Evolutionary conservation across 805 yeast genomes (phyloP), one percentile per base, ranked within the genome.

Genomic region (Candida ponderosae): DNA sequence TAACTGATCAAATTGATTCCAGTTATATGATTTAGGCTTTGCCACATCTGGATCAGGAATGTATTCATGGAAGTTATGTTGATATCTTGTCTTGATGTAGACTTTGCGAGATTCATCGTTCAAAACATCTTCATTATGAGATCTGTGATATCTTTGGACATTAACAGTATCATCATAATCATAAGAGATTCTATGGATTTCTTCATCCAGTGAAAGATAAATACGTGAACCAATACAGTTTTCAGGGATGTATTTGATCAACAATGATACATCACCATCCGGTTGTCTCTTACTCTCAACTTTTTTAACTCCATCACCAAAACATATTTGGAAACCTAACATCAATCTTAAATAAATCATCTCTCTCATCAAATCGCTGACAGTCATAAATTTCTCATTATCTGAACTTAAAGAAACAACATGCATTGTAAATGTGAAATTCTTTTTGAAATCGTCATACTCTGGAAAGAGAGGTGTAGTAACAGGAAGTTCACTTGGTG

Each of bases 401-500:
- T 71, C 79, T 13, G 68, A 61, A 45, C 79, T 81, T 31, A 85
- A 52, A 6, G 81, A 66, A 2, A 88, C 81, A 19, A 83, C 84
- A 54, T 93, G 94, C n/a, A 81, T 79, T 47, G 89, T 84, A 48
- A 86, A 80, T 1, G 84, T 76, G 57, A 79, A 90, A 43, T 84
- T 79, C 4, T 69, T 68, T 34, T 80, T 76, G 54, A 89, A 79
- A 40, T 85, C 88, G 5, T 67, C 65, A 11, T 68, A 61, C 0
- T 80, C 57, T 0, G 97, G 97, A 49, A 89, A 89, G 9, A 81
- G 68, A 2, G 82, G 75, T 0, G 94, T 78, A 2, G 87, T 78
- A 0, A 85, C 64, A 0, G 99, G 99, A 19, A 93, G 64, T 6
- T 95, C 81, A 0, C 97, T 97, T 0, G 99, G 99, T 0, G 96